phyloP scores from a whole-genome alignment of 139 green algal species.

The Tetradesmus lagerheimii region DNA sequence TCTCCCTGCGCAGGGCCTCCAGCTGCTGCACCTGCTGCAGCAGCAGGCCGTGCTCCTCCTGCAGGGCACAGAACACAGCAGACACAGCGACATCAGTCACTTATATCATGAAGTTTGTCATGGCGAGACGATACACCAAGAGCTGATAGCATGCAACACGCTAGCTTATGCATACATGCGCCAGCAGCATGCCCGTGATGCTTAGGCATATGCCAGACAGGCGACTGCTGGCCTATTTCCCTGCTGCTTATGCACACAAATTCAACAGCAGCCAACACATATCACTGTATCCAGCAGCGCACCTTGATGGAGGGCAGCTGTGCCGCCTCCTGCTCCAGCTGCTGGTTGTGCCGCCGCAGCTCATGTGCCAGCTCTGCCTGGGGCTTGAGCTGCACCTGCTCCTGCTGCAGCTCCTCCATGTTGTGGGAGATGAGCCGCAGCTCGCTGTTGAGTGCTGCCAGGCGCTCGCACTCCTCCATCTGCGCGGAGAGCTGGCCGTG shows the following conservation, averaged over 20 bases:
- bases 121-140: background rate
- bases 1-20: constrained; percentile 35
- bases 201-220: no score
- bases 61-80: background rate
- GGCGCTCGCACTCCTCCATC: constrained; percentile 9
- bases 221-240: no score
- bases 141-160: no score
- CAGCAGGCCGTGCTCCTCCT: constrained; percentile 35
- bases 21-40: constrained; percentile 43
- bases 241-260: no score
- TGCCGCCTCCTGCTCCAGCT: constrained; percentile 1
- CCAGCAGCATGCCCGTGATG: no score
- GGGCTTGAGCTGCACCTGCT: background rate
- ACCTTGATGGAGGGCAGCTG: constrained; percentile 12
- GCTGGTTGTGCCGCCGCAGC: background rate
- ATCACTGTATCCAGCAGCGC: background rate
- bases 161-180: no score
- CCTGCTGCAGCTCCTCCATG: background rate
- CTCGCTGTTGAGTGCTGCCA: constrained; percentile 37
- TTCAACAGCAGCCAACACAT: background rate
- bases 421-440: constrained; percentile 9
- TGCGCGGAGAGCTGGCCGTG: background rate
- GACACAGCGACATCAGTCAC: background rate
- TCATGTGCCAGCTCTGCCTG: constrained; percentile 11
- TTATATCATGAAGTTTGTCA: background rate